These are phyloP conservation scores for Russula emetica DNA, from an alignment of 768 basidiomycete genomes.

Conservation along the genomic window DNA sequence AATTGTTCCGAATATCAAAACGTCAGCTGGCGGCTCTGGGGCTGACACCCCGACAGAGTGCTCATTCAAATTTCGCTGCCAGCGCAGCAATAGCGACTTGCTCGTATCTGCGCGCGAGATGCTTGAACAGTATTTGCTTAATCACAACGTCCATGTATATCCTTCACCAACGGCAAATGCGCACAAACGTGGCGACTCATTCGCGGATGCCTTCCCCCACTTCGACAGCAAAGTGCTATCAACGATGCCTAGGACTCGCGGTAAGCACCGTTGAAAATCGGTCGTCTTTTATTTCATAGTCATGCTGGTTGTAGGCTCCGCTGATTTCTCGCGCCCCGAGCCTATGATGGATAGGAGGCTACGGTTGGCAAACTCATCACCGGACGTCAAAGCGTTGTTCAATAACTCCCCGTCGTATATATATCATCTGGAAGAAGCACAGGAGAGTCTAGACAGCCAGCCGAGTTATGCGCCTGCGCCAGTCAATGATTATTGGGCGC, in stretches of 20 bases:
- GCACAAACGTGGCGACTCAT: constrained; percentile 86
- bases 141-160: constrained; percentile 79
- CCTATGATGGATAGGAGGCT: constrained; percentile 70
- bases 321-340: constrained; percentile 68
- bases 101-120: constrained; percentile 85
- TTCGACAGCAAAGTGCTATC: constrained; percentile 93
- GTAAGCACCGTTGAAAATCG: constrained; percentile 33
- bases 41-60: constrained; percentile 65
- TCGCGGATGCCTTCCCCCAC: constrained; percentile 93
- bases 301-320: constrained; percentile 52
- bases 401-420: constrained; percentile 76
- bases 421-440: constrained; percentile 71
- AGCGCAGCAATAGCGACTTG: constrained; percentile 92
- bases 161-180: constrained; percentile 73
- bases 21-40: constrained; percentile 45
- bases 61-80: constrained; percentile 94
- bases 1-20: constrained; percentile 75
- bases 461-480: constrained; percentile 52
- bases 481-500: constrained; percentile 70
- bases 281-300: constrained; percentile 10
- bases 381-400: constrained; percentile 94
- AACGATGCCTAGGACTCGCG: constrained; percentile 61
- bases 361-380: constrained; percentile 83
- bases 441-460: constrained; percentile 50
- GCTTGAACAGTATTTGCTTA: constrained; percentile 85